These are phyloP conservation scores for Helianthus tuberosus DNA, from an alignment of 129 eudicot species.

Conservation along the genomic window DNA sequence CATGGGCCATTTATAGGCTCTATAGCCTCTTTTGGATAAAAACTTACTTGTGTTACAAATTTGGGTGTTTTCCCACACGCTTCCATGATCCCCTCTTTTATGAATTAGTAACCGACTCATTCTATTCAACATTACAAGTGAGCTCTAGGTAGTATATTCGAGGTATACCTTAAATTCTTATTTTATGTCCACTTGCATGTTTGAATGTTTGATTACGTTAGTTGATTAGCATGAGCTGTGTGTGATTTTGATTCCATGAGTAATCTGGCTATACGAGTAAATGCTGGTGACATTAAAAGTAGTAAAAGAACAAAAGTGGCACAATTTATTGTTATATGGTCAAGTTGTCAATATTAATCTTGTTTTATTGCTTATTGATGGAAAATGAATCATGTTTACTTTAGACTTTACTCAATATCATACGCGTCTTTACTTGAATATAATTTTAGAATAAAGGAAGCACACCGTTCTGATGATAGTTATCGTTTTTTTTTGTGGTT, in stretches of 20 bases:
- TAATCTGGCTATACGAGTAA: background rate
- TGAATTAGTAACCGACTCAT: background rate
- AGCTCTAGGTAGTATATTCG: constrained; percentile 5
- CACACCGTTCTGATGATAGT: background rate
- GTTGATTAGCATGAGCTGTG: background rate
- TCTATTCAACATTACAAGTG: background rate
- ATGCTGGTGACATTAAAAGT: background rate
- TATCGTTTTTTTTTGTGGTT: background rate
- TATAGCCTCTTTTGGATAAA: background rate
- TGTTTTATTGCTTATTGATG: background rate
- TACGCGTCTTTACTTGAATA: constrained; percentile 2
- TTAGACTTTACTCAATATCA: background rate
- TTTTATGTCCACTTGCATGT: background rate
- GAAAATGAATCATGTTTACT: background rate
- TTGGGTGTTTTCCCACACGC: background rate
- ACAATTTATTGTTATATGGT: background rate
- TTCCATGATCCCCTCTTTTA: background rate
- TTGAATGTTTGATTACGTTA: background rate
- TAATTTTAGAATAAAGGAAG: background rate
- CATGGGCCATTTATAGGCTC: background rate
- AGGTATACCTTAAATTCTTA: background rate
- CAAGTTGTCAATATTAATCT: background rate
- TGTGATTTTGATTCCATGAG: background rate
- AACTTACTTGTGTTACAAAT: background rate
- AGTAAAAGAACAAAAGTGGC: background rate